Base-by-base conservation (phyloP, 1,139 yeast genomes). In the Maudiozyma humilis region DNA sequence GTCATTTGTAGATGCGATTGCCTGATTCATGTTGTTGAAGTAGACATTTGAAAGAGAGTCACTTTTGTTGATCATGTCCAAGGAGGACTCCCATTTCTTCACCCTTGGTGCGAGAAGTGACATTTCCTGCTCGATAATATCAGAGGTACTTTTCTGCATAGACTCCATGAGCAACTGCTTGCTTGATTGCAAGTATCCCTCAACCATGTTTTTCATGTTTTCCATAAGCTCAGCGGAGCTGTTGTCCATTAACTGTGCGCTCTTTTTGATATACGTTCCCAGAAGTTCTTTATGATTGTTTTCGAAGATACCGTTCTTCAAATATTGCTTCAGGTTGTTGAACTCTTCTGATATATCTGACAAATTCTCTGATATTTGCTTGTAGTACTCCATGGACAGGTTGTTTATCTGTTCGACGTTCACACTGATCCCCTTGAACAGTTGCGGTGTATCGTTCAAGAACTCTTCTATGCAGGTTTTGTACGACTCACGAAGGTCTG, bases 11-110 rank as follows among this genome's bases (percentile, higher is more conserved):
- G 40, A 40, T 4, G 42, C 40, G 5, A 55, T 34, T 2, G 62
- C 50, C 1, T 43, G 45, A 4, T 44, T 41, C 32, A 64, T 40
- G 17, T 55, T 51, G 13, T 42, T 46, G 15, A 56, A 53, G 40
- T 62, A 62, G 2, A 46, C 48, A 15, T 52, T 52, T 41, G 54
- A 61, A 14, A 62, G 47, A 1, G 60, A 56, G 48, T 68, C 71
- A 44, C 68, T 61, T 8, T 48, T 46, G 45, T 66, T 66, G 30
- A 67, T 58, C 10, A 63, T 52, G 7, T 57, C 60, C 18, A 62
- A 58, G 1, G 69, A 54, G 3, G 51, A 49, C 43, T 64, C 64
- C 68, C 70, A 67, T 32, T 56, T 60, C 4, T 49, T 43, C 44
- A 52, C 55, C 6, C 57, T 53, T 1, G 67, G 64, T 12, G 53